Conservation (phyloP, 441 rosid species). For the Croton setiger region DNA sequence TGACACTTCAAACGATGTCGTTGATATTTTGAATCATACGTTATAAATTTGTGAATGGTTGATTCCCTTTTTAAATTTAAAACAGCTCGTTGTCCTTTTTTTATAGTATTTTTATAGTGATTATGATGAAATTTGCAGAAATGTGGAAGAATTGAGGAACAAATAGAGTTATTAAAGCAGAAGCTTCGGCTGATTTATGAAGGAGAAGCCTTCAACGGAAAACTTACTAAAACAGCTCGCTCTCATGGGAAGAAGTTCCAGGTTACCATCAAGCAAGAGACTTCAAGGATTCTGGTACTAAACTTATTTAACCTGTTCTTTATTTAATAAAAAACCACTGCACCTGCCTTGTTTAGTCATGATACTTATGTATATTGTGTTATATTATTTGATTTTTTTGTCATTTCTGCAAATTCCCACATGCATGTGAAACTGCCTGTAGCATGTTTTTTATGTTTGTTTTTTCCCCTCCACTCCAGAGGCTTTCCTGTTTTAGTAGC, state of each 20-base stretch:
- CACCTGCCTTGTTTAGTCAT: background rate
- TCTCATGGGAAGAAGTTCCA: slow-evolving; percentile 92
- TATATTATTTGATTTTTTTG: background rate
- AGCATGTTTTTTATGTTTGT: background rate
- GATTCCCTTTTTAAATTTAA: background rate
- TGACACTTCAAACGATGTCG: background rate
- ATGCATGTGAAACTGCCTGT: background rate
- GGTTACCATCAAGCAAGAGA: slow-evolving; percentile 85
- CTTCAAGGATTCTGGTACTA: slow-evolving; percentile 71
- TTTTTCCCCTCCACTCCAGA: background rate
- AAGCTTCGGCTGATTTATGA: slow-evolving; percentile 80
- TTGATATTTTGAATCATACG: background rate
- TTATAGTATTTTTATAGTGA: slow-evolving; percentile 30
- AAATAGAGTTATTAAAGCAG: slow-evolving; percentile 70
- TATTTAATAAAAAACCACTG: background rate
- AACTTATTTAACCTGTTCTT: background rate
- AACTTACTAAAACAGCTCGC: slow-evolving; percentile 83
- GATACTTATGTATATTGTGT: background rate
- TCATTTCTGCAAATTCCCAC: background rate
- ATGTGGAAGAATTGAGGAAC: slow-evolving; percentile 82
- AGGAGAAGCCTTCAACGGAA: slow-evolving; percentile 88
- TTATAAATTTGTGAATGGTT: background rate
- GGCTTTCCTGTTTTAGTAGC: background rate
- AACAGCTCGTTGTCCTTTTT: background rate
- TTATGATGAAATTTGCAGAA: slow-evolving; percentile 59